phyloP scores from a whole-genome alignment of 73 alveolate genomes.

The Tetrahymena malaccensis region DNA sequence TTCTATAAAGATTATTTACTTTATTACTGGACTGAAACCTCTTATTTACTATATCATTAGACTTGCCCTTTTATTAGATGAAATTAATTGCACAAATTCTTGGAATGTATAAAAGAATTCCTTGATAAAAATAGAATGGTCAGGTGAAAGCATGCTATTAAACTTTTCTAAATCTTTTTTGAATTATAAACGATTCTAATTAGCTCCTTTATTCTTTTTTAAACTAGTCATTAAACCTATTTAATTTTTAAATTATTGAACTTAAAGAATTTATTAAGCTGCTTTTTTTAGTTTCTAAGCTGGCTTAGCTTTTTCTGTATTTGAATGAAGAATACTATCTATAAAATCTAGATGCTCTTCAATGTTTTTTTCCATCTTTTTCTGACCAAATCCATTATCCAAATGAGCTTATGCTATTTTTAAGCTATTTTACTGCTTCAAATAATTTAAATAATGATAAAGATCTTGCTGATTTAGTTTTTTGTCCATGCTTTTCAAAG shows the following conservation, averaged over 20 bases:
- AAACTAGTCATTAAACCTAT: neutral
- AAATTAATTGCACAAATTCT: neutral
- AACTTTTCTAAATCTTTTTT: neutral
- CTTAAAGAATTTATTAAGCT: neutral
- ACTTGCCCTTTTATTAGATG: neutral
- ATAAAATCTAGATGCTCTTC: neutral
- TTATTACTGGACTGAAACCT: neutral
- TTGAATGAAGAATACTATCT: neutral
- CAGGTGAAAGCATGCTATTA: neutral
- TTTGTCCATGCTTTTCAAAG: neutral
- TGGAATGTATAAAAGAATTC: neutral
- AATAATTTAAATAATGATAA: neutral
- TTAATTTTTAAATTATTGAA: neutral
- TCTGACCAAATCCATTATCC: neutral
- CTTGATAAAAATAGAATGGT: neutral
- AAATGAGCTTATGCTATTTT: neutral
- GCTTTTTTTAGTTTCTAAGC: neutral
- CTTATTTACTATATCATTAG: neutral
- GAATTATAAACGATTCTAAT: neutral
- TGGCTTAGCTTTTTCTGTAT: neutral
- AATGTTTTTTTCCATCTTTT: neutral
- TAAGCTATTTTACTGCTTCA: neutral
- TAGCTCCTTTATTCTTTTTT: neutral
- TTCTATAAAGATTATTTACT: neutral
- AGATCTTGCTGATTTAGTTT: neutral